Evolutionary conservation across 2,329 filamentous ascomycete genomes (phyloP), one percentile per base, ranked within the genome.

Genomic region (Alternaria burnsii): DNA sequence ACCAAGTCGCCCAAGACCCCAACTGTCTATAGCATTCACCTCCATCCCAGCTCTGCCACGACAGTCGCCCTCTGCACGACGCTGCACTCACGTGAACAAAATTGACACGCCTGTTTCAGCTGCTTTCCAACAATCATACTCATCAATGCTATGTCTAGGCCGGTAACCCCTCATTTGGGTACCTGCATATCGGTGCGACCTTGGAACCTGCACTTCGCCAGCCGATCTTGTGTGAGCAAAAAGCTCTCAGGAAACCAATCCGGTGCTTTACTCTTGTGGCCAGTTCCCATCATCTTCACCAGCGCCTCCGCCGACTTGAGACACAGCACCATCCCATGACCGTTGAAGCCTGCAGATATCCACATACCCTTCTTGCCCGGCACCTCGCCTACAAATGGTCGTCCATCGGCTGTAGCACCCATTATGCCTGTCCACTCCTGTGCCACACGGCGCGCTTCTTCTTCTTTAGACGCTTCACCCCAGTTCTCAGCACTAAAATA

Each of bases 261-360:
- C 7, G 82, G 72, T 46, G 66, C 67, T 11, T 70, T 72, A 22
- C 55, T 78, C 61, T 69, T 63, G 12, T 71, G 72, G 16, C 52
- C 78, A 61, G 69, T 65, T 20, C 74, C 43, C 62, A 88, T 82
- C 84, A 89, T 87, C 30, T 79, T 76, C 2, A 82, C 85, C 59
- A 90, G 67, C 0, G 84, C 88, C 65, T 84, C 82, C 0, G 87
- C 87, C 28, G 83, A 85, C 71, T 87, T 84, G 78, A 87, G 85
- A 55, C 86, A 87, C 32, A 87, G 74, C 1, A 88, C 88, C 88
- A 90, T 90, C 0, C 88, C 74, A 72, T 90, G 87, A 1, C 89
- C 89, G 64, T 89, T 88, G 64, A 90, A 90, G 6, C 86, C 83
- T 3, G 85, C 86, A 32, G 83, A 81, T 1, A 88, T 78, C 81